Conservation (phyloP, 257 asterid species). For the Datura wrightii region DNA sequence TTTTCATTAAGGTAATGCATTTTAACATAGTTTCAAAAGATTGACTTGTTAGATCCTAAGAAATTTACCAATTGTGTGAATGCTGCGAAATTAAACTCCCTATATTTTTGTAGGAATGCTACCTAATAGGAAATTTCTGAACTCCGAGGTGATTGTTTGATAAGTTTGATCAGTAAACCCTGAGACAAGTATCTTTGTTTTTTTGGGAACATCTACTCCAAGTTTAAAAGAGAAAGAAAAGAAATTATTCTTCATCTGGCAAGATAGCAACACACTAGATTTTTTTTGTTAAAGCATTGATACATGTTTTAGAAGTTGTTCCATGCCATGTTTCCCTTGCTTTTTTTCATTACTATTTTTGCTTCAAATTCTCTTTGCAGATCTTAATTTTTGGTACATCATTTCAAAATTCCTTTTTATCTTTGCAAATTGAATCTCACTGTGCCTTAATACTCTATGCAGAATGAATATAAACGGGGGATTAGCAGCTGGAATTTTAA, state of each 20-base stretch:
- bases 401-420: conserved; percentile 19
- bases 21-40: background rate
- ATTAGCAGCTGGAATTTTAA: conserved; percentile 75
- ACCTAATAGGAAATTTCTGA: conserved; percentile 15
- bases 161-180: background rate
- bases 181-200: background rate
- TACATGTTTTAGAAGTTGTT: conserved; percentile 8
- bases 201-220: background rate
- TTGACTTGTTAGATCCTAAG: background rate
- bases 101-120: background rate
- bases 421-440: conserved; percentile 7
- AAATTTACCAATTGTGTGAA: background rate
- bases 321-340: background rate
- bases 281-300: background rate
- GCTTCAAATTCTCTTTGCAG: background rate
- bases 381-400: background rate
- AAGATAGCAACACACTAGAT: background rate
- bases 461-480: conserved; percentile 76
- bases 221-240: background rate
- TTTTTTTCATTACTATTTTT: background rate
- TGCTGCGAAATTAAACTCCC: background rate
- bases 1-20: background rate
- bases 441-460: conserved; percentile 37
- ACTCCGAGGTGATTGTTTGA: conserved; percentile 21
- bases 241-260: background rate